Conservation (phyloP, 1,139 yeast species). For the Geotrichum cucujoidarum region DNA sequence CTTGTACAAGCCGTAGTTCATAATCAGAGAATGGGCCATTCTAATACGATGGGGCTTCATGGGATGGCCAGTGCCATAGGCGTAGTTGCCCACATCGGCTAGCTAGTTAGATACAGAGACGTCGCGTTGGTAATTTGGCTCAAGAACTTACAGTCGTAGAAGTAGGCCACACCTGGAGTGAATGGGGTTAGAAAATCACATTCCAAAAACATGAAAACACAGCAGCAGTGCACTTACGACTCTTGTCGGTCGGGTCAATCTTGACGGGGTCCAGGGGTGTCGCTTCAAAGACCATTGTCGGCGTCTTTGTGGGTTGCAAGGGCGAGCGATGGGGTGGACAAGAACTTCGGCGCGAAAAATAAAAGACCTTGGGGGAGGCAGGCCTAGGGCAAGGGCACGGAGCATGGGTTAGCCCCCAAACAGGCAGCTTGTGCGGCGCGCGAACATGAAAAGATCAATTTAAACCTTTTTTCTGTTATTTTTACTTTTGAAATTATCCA, state of each 20-base stretch:
- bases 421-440: background rate
- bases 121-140: background rate
- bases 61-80: slow-evolving; percentile 97
- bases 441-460: no score
- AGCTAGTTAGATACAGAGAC: slow-evolving; percentile 1
- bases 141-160: slow-evolving; percentile 45
- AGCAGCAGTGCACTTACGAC: slow-evolving; percentile 39
- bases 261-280: slow-evolving; percentile 56
- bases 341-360: background rate
- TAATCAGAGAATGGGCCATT: slow-evolving; percentile 95
- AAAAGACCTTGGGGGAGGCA: background rate
- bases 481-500: no score
- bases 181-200: slow-evolving; percentile 17
- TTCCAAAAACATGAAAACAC: background rate
- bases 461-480: no score
- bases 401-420: no score
- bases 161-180: slow-evolving; percentile 51
- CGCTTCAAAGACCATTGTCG: slow-evolving; percentile 25
- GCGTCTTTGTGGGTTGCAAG: background rate
- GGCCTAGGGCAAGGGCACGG: background rate
- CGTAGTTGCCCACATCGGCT: slow-evolving; percentile 93
- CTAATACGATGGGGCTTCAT: slow-evolving; percentile 98
- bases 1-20: slow-evolving; percentile 95
- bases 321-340: no score
- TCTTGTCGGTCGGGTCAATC: slow-evolving; percentile 54